Evolutionary conservation across 2,329 filamentous ascomycete genomes (phyloP), one percentile per base, ranked within the genome.

Genomic region (Pseudogymnoascus sp.): DNA sequence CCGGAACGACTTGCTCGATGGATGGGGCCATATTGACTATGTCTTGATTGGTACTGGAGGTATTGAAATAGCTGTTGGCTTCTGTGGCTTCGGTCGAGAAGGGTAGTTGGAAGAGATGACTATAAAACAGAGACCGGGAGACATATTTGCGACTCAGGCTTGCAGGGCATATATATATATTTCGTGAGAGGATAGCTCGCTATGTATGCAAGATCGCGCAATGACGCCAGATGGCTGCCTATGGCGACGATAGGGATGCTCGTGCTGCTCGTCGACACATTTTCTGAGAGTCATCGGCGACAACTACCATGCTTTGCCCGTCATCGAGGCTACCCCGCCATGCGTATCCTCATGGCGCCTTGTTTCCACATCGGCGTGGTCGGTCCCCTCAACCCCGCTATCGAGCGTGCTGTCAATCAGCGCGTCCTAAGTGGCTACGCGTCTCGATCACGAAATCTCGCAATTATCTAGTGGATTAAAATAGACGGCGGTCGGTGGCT

Each of bases 1-100:
- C 68, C 3, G 67, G 60, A 8, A 70, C 51, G 38, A 33, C 39
- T 61, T 55, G 35, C 21, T 42, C 39, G 13, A 59, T 59, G 21
- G 58, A 59, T 21, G 58, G 58, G 25, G 58, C 58, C 58, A 59
- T 59, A 5, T 4, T 59, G 33, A 38, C 38, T 59, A 59, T 12
- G 58, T 59, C 27, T 59, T 59, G 17, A 39, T 59, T 7, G 58
- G 35, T 12, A 41, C 35, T 38, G 58, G 17, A 4, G 58, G 58
- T 38, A 17, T 38, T 59, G 58, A 13, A 41, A 31, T 27, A 12
- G 58, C 35, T 2, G 58, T 41, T 15, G 33, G 58, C n/a, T 38
- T 59, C 35, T 59, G 33, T 31, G 58, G 58, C 35, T 59, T 59
- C 21, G 58, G 38, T 38, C 35, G 35, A 27, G 58, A 4, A 27